Conservation (phyloP, 148 eudicot genomes). For the Tetragonia tetragonoides region DNA sequence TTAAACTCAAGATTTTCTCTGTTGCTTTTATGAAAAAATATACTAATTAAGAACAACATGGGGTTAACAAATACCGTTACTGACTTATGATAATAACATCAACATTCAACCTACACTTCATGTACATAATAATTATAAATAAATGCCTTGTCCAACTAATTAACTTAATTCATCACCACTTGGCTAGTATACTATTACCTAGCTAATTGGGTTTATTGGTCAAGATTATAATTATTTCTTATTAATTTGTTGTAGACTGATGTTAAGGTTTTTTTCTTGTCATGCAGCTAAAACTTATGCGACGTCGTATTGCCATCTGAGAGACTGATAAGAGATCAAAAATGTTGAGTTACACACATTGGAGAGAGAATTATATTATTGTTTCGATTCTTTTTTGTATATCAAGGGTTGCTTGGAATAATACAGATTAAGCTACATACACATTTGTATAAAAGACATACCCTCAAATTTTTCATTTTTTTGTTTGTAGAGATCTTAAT, state of each 20-base stretch:
- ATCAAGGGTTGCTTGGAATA: neutral
- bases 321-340: neutral
- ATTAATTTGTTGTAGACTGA: neutral
- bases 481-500: slow-evolving; percentile 1
- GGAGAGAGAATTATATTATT: neutral
- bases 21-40: no score
- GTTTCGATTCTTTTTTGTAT: neutral
- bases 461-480: slow-evolving; percentile 19
- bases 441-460: slow-evolving; percentile 25
- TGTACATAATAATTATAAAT: no score
- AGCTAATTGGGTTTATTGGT: no score
- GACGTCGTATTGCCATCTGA: neutral
- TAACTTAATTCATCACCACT: no score
- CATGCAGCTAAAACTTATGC: slow-evolving; percentile 15
- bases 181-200: no score
- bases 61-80: no score
- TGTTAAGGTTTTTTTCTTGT: neutral
- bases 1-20: no score
- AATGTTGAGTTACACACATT: no score
- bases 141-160: no score
- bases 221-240: neutral
- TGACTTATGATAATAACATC: no score
- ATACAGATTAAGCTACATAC: neutral
- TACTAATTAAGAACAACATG: no score
- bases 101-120: no score